These are phyloP conservation scores for Malus sylvestris DNA, from an alignment of 306 rosid species.

Conservation along the genomic window DNA sequence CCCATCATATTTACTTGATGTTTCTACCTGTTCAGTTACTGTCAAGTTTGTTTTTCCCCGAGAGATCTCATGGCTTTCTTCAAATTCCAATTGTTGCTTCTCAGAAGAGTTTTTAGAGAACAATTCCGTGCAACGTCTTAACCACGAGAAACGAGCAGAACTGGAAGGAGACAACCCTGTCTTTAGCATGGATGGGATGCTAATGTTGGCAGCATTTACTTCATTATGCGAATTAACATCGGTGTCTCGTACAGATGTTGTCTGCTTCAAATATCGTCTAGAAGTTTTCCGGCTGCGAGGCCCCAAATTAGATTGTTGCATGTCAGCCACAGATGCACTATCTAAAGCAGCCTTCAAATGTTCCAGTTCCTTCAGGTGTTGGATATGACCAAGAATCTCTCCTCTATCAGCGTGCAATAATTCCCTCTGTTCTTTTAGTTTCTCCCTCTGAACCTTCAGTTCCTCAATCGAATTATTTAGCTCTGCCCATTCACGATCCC, in stretches of 20 bases:
- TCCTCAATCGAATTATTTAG: conserved; percentile 73
- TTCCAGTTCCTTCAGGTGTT: conserved; percentile 65
- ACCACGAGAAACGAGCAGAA: conserved; percentile 61
- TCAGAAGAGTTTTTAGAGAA: conserved; percentile 64
- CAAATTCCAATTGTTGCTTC: conserved; percentile 22
- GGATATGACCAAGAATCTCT: conserved; percentile 61
- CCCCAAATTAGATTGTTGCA: conserved; percentile 50
- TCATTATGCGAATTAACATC: conserved; percentile 23
- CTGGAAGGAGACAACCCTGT: conserved; percentile 38
- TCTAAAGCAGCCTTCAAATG: conserved; percentile 60
- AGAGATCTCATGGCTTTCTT: conserved; percentile 22
- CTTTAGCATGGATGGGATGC: conserved; percentile 37
- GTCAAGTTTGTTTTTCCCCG: conserved; percentile 23
- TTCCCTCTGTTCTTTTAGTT: conserved; percentile 80
- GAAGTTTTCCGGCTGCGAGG: conserved; percentile 38
- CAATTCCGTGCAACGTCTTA: conserved; percentile 61
- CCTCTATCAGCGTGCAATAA: conserved; percentile 77
- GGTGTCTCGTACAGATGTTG: conserved; percentile 16
- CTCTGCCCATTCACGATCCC: conserved; percentile 91
- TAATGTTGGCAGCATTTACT: conserved; percentile 16
- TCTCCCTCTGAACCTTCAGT: conserved; percentile 80
- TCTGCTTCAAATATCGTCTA: conserved; percentile 36
- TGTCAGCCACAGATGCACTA: conserved; percentile 36
- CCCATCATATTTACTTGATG: conserved; percentile 15
- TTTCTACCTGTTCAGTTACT: conserved; percentile 4